These are phyloP conservation scores for Narthecium ossifragum DNA, from an alignment of 106 monocot species.

Conservation along the genomic window DNA sequence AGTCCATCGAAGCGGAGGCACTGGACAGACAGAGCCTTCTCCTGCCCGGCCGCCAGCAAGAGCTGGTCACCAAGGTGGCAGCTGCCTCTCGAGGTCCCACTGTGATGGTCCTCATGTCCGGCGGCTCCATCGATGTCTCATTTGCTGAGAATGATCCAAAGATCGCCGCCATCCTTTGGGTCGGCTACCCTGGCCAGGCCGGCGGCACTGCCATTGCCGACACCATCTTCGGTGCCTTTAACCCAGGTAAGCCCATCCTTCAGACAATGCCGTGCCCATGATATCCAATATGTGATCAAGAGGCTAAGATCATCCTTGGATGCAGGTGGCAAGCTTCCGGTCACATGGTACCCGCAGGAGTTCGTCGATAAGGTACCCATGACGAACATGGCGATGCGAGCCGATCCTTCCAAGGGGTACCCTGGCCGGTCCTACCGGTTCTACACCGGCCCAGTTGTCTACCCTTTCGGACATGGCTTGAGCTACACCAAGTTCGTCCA, in stretches of 20 bases:
- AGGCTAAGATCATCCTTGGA: not conserved
- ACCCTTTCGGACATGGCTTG: conserved; percentile 71
- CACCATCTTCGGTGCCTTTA: conserved; percentile 69
- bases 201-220: conserved; percentile 71
- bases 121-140: conserved; percentile 78
- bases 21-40: conserved; percentile 65
- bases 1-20: conserved; percentile 73
- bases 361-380: conserved; percentile 75
- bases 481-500: conserved; percentile 62
- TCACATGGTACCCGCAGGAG: conserved; percentile 90
- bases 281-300: too few species aligned
- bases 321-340: conserved; percentile 59
- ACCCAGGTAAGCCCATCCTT: conserved; percentile 37
- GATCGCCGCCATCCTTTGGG: conserved; percentile 71
- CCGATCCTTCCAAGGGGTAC: conserved; percentile 63
- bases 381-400: conserved; percentile 91
- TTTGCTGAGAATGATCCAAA: conserved; percentile 46
- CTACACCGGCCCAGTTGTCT: conserved; percentile 65
- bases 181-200: conserved; percentile 86
- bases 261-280: not conserved
- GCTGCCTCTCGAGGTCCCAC: conserved; percentile 41
- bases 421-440: conserved; percentile 86
- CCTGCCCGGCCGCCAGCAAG: conserved; percentile 75
- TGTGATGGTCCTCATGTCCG: conserved; percentile 68
- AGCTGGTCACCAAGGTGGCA: conserved; percentile 45